Percentiles rank a stretch among this genome's conserved stretches.
Evolutionary conservation across 2,329 filamentous ascomycete species (phyloP).

Genomic region (Elsinoe perseae): DNA sequence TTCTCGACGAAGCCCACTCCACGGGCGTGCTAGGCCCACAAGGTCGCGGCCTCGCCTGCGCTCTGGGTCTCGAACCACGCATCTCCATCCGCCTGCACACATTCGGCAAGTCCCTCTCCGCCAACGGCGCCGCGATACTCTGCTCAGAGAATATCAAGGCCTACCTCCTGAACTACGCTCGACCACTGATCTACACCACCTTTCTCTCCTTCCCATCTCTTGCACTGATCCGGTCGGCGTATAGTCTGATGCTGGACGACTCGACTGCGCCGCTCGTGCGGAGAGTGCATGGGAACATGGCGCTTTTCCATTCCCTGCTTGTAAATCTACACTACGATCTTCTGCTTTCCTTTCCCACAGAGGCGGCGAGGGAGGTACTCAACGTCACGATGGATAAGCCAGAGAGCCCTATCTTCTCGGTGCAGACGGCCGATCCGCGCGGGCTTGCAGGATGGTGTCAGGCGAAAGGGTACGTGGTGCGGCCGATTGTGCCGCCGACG

Average conservation of each 20-base stretch:
- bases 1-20: constrained; percentile 63
- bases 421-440: constrained; percentile 52
- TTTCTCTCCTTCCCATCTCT: constrained; percentile 57
- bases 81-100: constrained; percentile 56
- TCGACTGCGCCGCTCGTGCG: constrained; percentile 35
- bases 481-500: constrained; percentile 61
- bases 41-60: constrained; percentile 53
- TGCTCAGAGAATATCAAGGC: constrained; percentile 52
- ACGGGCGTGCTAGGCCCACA: constrained; percentile 51
- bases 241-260: constrained; percentile 48
- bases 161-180: constrained; percentile 68
- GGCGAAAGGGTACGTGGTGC: constrained; percentile 49
- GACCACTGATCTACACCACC: constrained; percentile 68
- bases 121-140: constrained; percentile 59
- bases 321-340: constrained; percentile 41
- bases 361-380: constrained; percentile 21
- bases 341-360: constrained; percentile 25
- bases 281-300: constrained; percentile 40
- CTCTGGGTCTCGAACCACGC: constrained; percentile 47
- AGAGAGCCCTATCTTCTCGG: constrained; percentile 56
- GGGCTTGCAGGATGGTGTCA: constrained; percentile 55
- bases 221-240: constrained; percentile 51
- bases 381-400: constrained; percentile 33
- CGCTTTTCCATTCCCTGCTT: constrained; percentile 33
- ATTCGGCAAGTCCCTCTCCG: constrained; percentile 61